A percentile compares a stretch with the other conserved stretches of the same genome.
phyloP scores from a whole-genome alignment of 23 red algal species.

The Cyanidioschyzon merolae region DNA sequence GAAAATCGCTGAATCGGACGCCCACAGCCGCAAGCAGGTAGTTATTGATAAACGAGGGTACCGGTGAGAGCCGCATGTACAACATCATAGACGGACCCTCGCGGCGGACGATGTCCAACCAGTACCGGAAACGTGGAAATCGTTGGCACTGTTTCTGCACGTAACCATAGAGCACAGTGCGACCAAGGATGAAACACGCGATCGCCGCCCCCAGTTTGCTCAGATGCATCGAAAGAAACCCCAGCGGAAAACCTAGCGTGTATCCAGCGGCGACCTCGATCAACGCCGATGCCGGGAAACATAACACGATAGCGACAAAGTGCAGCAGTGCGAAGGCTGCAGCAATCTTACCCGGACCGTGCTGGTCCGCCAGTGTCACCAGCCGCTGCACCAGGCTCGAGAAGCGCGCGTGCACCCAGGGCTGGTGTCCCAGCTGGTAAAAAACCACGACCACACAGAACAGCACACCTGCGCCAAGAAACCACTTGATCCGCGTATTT shows the following conservation, averaged over 20 bases:
- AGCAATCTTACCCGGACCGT: background rate
- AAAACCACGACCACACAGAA: background rate
- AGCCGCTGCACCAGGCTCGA: background rate
- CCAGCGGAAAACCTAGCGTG: background rate
- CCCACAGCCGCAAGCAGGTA: conserved; percentile 12
- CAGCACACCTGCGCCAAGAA: background rate
- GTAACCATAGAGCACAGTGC: conserved; percentile 14
- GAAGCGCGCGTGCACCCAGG: background rate
- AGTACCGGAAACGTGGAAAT: background rate
- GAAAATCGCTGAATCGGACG: background rate
- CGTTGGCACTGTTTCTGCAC: background rate
- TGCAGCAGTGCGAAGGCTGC: background rate
- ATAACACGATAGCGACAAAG: conserved; percentile 20
- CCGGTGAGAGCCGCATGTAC: conserved; percentile 23
- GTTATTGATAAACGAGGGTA: conserved; percentile 32
- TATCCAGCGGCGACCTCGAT: conserved; percentile 18
- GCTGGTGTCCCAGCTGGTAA: background rate
- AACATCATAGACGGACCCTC: background rate
- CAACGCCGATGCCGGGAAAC: conserved; percentile 17
- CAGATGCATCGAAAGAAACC: conserved; percentile 21
- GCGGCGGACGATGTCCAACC: background rate
- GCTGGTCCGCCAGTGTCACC: background rate
- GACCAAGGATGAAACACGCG: background rate
- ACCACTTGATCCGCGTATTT: background rate
- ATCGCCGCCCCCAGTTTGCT: conserved; percentile 19